A percentile compares a stretch with the other conserved stretches of the same genome.
phyloP scores from a whole-genome alignment of 1,284 basidiomycete genomes.

The Malassezia vespertilionis region DNA sequence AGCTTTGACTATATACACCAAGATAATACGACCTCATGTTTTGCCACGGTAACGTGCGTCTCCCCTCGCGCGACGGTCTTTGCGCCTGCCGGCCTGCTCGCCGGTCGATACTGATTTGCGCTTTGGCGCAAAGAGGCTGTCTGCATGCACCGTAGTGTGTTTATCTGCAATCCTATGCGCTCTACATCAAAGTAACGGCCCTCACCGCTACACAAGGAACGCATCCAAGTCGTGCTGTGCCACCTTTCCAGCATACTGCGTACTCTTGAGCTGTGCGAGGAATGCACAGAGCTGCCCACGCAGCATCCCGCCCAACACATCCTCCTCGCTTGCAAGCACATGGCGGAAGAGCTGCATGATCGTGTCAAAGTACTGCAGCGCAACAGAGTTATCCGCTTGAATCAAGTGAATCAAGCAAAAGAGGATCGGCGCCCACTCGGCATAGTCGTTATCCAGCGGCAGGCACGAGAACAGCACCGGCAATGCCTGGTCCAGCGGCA shows the following conservation, averaged over 20 bases:
- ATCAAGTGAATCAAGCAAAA: constrained; percentile 79
- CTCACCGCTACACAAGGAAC: constrained; percentile 47
- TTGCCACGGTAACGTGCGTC: no score
- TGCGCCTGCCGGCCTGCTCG: no score
- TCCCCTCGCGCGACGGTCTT: no score
- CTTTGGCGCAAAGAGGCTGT: no score
- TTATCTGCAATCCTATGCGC: no score
- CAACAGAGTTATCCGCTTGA: constrained; percentile 59
- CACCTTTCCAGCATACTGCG: constrained; percentile 62
- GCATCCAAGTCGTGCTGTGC: constrained; percentile 59
- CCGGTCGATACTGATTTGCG: no score
- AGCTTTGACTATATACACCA: no score
- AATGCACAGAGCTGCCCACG: constrained; percentile 52
- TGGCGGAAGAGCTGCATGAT: constrained; percentile 71
- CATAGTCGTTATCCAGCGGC: constrained; percentile 74
- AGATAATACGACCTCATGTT: no score
- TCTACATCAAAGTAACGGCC: no score
- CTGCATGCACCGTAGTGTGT: no score
- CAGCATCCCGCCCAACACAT: constrained; percentile 50
- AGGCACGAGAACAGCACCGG: constrained; percentile 71
- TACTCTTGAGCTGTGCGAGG: constrained; percentile 63
- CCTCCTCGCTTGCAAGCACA: constrained; percentile 56
- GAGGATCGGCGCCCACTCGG: constrained; percentile 63
- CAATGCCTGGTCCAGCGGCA: constrained; percentile 78
- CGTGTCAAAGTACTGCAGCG: constrained; percentile 65